Base-by-base conservation (phyloP, 306 rosid species). In the Crotalaria pallida region DNA sequence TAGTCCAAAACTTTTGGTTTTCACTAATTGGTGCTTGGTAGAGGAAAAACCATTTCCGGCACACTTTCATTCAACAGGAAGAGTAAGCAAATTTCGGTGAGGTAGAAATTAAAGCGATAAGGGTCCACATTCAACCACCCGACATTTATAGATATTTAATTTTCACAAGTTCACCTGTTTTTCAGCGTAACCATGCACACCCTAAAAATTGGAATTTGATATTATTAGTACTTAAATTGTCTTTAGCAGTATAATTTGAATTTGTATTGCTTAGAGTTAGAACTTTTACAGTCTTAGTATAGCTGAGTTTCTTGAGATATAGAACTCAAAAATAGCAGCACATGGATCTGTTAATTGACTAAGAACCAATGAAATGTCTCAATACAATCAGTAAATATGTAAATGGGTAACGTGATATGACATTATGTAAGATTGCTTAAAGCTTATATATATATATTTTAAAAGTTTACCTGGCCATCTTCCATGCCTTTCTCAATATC, bases 401-500 rank as follows among this genome's bases (percentile, higher is more conserved):
- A 31, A 65, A 69, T 22, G 10, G 62, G 52, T 63, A 36, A 33
- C 16, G 12, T 26, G 55, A 33, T 57, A 61, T 67, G 16, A 40
- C 23, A 24, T 13, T 16, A 33, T 23, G 58, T 69, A 48, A 5
- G 4, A 48, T 55, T 67, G 56, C 50, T 38, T 52, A 60, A 73
- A 52, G 58, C 58, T 59, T 48, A 59, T 10, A 41, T 57, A 41
- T 57, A 57, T 15, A 56, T 58, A 71, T 71, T 69, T 17, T 3
- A 67, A 49, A 75, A 47, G 72, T 88, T 86, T 89, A 94, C 99
- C 86, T 94, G 91, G 40, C 99, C 99, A 82, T 94, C 97, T 82
- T 86, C 95, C 99, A 94, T 91, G 83, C 99, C 99, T 77, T 94
- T 94, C 86, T 94, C 99, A 36, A 94, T 91, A 77, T 94, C 99